Conservation (phyloP, 768 basidiomycete genomes). For the Calocybe indica region DNA sequence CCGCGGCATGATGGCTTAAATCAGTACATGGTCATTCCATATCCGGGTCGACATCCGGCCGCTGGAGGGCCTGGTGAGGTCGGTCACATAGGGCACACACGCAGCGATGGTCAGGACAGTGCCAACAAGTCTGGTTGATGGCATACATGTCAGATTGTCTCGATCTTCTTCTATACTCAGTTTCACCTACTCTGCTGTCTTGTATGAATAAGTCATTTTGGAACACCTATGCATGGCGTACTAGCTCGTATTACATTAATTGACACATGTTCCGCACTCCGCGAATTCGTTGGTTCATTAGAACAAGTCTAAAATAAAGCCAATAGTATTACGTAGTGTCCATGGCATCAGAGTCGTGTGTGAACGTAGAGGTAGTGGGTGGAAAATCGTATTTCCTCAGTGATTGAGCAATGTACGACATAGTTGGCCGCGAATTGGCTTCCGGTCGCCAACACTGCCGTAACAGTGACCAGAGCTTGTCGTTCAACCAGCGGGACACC, state of each 20-base stretch:
- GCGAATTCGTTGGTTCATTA: background rate
- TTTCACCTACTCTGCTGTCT: constrained; percentile 7
- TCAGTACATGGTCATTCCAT: constrained; percentile 18
- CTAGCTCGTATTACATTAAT: too few species aligned
- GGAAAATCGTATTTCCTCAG: too few species aligned
- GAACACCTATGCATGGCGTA: background rate
- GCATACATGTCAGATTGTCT: constrained; percentile 2
- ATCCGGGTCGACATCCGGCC: constrained; percentile 6
- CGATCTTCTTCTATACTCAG: constrained; percentile 4
- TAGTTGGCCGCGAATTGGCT: constrained; percentile 31
- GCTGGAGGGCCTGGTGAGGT: constrained; percentile 10
- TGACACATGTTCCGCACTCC: background rate
- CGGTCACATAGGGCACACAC: constrained; percentile 10
- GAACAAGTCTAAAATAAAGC: background rate
- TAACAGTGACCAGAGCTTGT: constrained; percentile 43
- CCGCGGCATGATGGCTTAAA: constrained; percentile 23
- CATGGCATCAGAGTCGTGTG: constrained; percentile 4
- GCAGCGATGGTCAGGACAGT: constrained; percentile 15
- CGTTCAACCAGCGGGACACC: constrained; percentile 32
- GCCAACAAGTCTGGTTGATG: constrained; percentile 17
- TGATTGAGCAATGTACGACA: constrained; percentile 26
- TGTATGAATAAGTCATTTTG: constrained; percentile 10
- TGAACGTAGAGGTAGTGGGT: too few species aligned
- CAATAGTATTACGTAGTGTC: constrained; percentile 1
- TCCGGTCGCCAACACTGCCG: constrained; percentile 39